Evolutionary conservation across 805 yeast species (phyloP).

Genomic region (Kazachstania psychrophila): DNA sequence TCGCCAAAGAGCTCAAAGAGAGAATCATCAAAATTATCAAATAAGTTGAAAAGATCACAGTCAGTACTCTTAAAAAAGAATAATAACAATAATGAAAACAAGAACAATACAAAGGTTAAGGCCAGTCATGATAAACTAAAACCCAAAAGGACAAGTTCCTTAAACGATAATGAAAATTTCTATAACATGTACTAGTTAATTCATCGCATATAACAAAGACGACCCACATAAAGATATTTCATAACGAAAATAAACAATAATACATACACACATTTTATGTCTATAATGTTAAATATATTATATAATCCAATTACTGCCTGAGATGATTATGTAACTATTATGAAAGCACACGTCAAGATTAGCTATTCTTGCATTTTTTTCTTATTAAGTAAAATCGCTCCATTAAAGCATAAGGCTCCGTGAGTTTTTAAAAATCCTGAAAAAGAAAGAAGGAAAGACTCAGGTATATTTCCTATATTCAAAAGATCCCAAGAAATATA

Average conservation of each 20-base stretch:
- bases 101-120: not conserved
- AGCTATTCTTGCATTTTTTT: too few relatives aligned
- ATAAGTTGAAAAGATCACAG: constrained; percentile 20
- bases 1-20: constrained; percentile 5
- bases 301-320: too few relatives aligned
- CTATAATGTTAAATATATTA: too few relatives aligned
- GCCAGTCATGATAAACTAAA: not conserved
- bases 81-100: not conserved
- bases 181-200: not conserved
- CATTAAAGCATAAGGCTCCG: too few relatives aligned
- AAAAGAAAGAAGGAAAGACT: too few relatives aligned
- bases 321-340: too few relatives aligned
- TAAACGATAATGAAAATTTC: not conserved
- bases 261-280: not conserved
- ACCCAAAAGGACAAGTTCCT: constrained; percentile 2
- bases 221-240: too few relatives aligned
- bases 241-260: not conserved
- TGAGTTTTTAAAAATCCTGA: too few relatives aligned
- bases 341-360: too few relatives aligned
- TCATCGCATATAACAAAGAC: not conserved
- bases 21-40: constrained; percentile 6
- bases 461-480: too few relatives aligned
- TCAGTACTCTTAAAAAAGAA: constrained; percentile 10
- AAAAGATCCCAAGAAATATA: too few relatives aligned
- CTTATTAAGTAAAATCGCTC: too few relatives aligned